phyloP scores from a whole-genome alignment of 2,329 filamentous ascomycete genomes.

The Phyllosticta ampelicida region DNA sequence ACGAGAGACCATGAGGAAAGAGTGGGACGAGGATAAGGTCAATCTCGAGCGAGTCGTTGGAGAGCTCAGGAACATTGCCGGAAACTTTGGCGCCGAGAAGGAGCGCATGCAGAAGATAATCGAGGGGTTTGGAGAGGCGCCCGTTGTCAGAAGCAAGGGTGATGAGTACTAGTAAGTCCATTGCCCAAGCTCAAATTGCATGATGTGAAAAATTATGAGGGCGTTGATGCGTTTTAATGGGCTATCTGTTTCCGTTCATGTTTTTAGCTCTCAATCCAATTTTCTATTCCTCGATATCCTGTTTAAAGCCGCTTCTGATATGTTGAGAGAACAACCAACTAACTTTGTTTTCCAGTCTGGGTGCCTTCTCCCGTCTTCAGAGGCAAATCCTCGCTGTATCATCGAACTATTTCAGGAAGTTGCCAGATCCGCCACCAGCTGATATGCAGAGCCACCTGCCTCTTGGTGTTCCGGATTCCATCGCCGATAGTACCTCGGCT shows the following conservation, averaged over 20 bases:
- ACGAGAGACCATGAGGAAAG: constrained; percentile 22
- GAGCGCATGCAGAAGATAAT: constrained; percentile 32
- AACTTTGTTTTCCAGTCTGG: constrained; percentile 28
- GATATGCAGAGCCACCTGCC: constrained; percentile 43
- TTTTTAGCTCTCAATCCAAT: neutral
- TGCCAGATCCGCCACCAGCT: constrained; percentile 40
- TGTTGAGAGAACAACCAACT: neutral
- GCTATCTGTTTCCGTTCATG: neutral
- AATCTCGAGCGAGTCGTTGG: constrained; percentile 14
- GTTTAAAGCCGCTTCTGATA: neutral
- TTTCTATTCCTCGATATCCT: neutral
- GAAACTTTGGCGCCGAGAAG: constrained; percentile 32
- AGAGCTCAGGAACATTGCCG: constrained; percentile 22
- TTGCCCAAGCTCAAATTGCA: constrained; percentile 8
- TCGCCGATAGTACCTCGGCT: constrained; percentile 42
- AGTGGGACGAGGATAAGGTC: constrained; percentile 18
- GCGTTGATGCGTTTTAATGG: neutral
- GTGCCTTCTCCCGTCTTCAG: constrained; percentile 42
- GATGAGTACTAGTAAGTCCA: constrained; percentile 35
- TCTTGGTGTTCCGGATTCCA: constrained; percentile 42
- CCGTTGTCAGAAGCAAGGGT: constrained; percentile 33
- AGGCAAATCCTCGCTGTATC: constrained; percentile 42
- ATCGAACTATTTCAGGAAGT: constrained; percentile 41
- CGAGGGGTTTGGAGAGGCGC: constrained; percentile 31
- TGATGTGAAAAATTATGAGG: neutral